phyloP scores from a whole-genome alignment of 371 early-diverging fungal species.

The Blakeslea trispora region DNA sequence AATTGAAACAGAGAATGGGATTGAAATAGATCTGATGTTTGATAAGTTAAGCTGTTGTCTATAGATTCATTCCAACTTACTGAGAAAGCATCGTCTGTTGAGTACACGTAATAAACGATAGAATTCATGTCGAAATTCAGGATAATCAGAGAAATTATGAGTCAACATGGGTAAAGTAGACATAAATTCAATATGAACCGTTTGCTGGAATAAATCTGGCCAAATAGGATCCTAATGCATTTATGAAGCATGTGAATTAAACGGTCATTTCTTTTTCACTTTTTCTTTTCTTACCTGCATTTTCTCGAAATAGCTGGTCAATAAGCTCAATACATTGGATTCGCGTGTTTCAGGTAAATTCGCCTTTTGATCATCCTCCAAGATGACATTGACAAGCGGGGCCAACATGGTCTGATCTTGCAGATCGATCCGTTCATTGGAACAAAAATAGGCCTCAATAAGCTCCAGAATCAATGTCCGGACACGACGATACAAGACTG shows the following conservation, averaged over 20 bases:
- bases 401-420: conserved; percentile 76
- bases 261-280: too few relatives aligned
- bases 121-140: conserved; percentile 90
- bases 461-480: conserved; percentile 67
- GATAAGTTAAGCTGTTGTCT: too few relatives aligned
- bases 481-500: conserved; percentile 1
- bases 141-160: conserved; percentile 90
- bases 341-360: conserved; percentile 74
- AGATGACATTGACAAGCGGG: conserved; percentile 76
- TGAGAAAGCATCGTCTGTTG: conserved; percentile 74
- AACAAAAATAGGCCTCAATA: conserved; percentile 75
- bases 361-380: conserved; percentile 78
- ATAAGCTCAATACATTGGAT: conserved; percentile 83
- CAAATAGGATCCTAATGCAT: conserved; percentile 13
- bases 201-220: conserved; percentile 40
- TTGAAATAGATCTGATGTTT: conserved; percentile 65
- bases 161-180: conserved; percentile 92
- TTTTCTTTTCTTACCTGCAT: conserved; percentile 76
- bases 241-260: too few relatives aligned
- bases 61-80: conserved; percentile 25
- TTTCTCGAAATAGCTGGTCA: conserved; percentile 71
- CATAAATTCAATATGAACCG: conserved; percentile 82
- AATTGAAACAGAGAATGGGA: conserved; percentile 72
- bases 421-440: conserved; percentile 65
- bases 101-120: conserved; percentile 83